Evolutionary conservation across 805 yeast genomes (phyloP).

Genomic region (Hemisphaericaspora nanyangensis): DNA sequence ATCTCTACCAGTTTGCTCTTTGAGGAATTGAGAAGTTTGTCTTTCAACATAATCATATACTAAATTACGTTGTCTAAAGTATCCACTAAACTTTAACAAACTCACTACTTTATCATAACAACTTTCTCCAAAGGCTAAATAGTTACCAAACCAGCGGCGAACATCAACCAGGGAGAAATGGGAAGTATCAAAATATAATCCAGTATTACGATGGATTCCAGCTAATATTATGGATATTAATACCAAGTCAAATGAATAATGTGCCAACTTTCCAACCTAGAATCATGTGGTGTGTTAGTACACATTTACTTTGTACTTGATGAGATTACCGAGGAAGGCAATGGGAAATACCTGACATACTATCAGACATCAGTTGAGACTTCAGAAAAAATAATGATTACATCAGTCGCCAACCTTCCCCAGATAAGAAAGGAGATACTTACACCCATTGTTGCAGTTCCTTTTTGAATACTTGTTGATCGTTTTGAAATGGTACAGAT

Average conservation of each 20-base stretch:
- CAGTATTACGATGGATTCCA: slow-evolving; percentile 81
- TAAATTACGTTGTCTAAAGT: slow-evolving; percentile 45
- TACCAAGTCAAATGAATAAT: slow-evolving; percentile 73
- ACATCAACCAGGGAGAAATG: slow-evolving; percentile 45
- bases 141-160: slow-evolving; percentile 48
- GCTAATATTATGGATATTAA: slow-evolving; percentile 79
- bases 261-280: slow-evolving; percentile 62
- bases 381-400: no score
- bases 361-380: no score
- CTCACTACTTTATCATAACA: slow-evolving; percentile 49
- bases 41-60: slow-evolving; percentile 31
- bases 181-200: slow-evolving; percentile 54
- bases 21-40: slow-evolving; percentile 26
- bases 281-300: no score
- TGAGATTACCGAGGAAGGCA: no score
- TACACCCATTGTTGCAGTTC: no score
- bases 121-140: slow-evolving; percentile 57
- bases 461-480: no score
- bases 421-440: no score
- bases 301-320: no score
- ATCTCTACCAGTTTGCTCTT: slow-evolving; percentile 29
- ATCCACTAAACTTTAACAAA: slow-evolving; percentile 43
- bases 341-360: no score
- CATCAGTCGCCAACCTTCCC: no score
- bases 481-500: no score